phyloP scores from a whole-genome alignment of 1,284 basidiomycete genomes.

The Pseudozyma pruni region DNA sequence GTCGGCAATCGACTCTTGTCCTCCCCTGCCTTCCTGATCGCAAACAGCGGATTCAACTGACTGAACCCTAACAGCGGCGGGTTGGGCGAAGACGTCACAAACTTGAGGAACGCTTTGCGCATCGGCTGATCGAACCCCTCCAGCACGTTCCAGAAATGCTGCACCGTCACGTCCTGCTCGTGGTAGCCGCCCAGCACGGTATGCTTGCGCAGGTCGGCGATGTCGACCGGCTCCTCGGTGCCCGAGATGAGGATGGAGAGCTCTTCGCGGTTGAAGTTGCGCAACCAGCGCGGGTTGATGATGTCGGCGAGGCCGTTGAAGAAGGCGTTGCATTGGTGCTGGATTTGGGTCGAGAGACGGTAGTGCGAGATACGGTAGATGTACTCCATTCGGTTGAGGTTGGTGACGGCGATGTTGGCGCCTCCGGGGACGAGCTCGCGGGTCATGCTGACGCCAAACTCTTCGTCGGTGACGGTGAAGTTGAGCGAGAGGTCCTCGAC shows the following conservation, averaged over 20 bases:
- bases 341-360: slow-evolving; percentile 86
- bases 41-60: slow-evolving; percentile 64
- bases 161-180: slow-evolving; percentile 61
- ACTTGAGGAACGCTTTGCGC: slow-evolving; percentile 60
- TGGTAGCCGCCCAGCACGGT: slow-evolving; percentile 64
- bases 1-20: slow-evolving; percentile 63
- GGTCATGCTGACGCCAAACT: slow-evolving; percentile 83
- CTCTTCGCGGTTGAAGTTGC: slow-evolving; percentile 64
- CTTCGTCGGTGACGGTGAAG: slow-evolving; percentile 90
- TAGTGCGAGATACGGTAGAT: slow-evolving; percentile 91
- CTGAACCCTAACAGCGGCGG: slow-evolving; percentile 65
- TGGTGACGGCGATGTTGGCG: slow-evolving; percentile 84
- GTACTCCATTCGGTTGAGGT: slow-evolving; percentile 85
- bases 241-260: slow-evolving; percentile 61
- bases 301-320: slow-evolving; percentile 68
- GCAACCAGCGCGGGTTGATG: slow-evolving; percentile 66
- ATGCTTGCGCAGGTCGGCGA: slow-evolving; percentile 59
- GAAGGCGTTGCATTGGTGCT: slow-evolving; percentile 78
- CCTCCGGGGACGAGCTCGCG: slow-evolving; percentile 86
- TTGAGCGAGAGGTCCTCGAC: slow-evolving; percentile 91
- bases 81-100: slow-evolving; percentile 66
- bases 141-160: slow-evolving; percentile 64
- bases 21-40: slow-evolving; percentile 58
- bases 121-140: slow-evolving; percentile 52
- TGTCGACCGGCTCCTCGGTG: slow-evolving; percentile 62